These are phyloP conservation scores for Lentinula guzmanii DNA, from an alignment of 768 basidiomycete species.

Conservation along the genomic window DNA sequence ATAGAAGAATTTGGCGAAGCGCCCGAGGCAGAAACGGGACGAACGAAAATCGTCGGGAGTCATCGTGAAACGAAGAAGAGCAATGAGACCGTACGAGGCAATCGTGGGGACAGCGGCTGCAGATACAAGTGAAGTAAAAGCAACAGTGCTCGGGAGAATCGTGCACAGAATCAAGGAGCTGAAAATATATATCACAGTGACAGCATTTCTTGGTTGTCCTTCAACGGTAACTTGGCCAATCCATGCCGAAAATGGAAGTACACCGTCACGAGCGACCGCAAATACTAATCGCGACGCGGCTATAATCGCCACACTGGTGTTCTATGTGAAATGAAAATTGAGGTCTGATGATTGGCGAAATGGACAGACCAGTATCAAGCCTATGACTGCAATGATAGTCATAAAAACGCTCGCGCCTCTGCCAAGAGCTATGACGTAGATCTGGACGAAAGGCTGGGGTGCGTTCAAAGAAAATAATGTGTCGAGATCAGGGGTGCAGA, in stretches of 20 bases:
- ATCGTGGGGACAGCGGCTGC: conserved; percentile 85
- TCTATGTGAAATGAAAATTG: conserved; percentile 33
- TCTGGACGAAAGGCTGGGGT: conserved; percentile 87
- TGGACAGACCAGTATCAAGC: conserved; percentile 70
- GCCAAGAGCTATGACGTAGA: conserved; percentile 82
- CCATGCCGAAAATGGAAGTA: conserved; percentile 80
- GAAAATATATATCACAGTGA: conserved; percentile 82
- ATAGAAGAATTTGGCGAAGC: conserved; percentile 63
- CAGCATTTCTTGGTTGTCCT: conserved; percentile 79
- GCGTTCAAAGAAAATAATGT: conserved; percentile 70
- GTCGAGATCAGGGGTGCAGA: conserved; percentile 77
- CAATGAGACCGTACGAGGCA: conserved; percentile 82
- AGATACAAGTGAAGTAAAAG: conserved; percentile 86
- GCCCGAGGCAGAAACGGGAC: conserved; percentile 70
- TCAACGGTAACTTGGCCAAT: conserved; percentile 65
- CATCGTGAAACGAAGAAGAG: conserved; percentile 66
- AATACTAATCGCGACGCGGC: conserved; percentile 86
- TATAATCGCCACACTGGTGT: conserved; percentile 82
- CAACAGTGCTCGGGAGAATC: conserved; percentile 85
- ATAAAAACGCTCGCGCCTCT: conserved; percentile 78
- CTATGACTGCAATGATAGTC: conserved; percentile 78
- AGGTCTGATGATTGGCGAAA: background rate
- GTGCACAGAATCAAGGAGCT: conserved; percentile 74
- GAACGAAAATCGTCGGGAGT: conserved; percentile 71
- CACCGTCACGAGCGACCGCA: conserved; percentile 92